phyloP scores from a whole-genome alignment of 2,329 filamentous ascomycete species.

The Aspergillus niger region DNA sequence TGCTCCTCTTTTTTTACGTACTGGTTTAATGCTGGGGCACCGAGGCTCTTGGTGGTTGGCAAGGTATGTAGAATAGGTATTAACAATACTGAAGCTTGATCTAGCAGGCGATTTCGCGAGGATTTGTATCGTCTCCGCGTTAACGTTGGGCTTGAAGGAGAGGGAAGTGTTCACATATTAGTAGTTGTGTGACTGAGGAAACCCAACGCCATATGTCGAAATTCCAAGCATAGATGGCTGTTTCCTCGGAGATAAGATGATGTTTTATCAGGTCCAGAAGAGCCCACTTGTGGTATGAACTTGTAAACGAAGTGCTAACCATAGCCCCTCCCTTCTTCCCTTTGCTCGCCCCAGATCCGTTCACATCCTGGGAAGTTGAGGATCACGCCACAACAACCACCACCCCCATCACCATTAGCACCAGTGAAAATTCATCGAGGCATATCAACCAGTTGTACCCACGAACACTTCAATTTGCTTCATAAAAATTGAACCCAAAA shows the following conservation, averaged over 20 bases:
- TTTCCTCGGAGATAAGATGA: slow-evolving; percentile 2
- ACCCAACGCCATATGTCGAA: background rate
- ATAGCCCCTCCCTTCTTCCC: too few species aligned
- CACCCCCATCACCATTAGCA: too few species aligned
- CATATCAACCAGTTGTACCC: background rate
- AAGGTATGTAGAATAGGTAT: background rate
- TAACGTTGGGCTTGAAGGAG: background rate
- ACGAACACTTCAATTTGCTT: background rate
- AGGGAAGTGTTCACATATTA: background rate
- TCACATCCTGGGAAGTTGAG: background rate
- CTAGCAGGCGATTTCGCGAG: background rate
- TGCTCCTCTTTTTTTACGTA: slow-evolving; percentile 7
- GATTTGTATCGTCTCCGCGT: background rate
- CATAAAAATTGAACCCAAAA: too few species aligned
- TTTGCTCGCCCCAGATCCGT: too few species aligned
- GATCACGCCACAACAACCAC: background rate
- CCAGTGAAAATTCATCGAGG: too few species aligned
- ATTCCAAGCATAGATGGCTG: background rate
- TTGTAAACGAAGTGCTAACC: background rate
- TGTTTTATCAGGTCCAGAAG: background rate
- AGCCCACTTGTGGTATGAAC: background rate
- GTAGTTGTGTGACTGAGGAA: background rate
- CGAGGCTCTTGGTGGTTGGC: background rate
- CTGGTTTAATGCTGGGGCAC: background rate
- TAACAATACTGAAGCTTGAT: background rate